A percentile compares a stretch with the other conserved stretches of the same genome.
These are phyloP conservation scores for Candolleomyces efflorescens DNA, from an alignment of 768 basidiomycete genomes.

Conservation along the genomic window DNA sequence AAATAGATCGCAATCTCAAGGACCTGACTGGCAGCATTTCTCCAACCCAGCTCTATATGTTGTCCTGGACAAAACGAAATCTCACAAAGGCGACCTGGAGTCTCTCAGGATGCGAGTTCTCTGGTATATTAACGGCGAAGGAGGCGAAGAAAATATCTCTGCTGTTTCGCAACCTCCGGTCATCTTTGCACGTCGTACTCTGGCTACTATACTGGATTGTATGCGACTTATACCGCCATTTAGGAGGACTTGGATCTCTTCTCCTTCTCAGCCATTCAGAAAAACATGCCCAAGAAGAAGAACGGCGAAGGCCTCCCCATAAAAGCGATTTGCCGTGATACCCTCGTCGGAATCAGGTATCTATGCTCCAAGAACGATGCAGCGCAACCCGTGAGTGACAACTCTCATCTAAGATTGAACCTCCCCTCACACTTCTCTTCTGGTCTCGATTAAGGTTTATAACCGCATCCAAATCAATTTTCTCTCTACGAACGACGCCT, in stretches of 20 bases:
- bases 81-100: conserved; percentile 45
- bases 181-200: conserved; percentile 51
- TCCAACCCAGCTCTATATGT: conserved; percentile 64
- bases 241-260: conserved; percentile 80
- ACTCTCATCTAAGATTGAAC: background rate
- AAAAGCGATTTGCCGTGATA: conserved; percentile 75
- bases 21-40: conserved; percentile 73
- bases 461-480: conserved; percentile 79
- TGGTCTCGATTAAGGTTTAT: conserved; percentile 46
- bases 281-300: conserved; percentile 24
- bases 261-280: conserved; percentile 49
- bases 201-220: background rate
- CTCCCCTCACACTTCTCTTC: background rate
- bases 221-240: conserved; percentile 2
- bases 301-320: conserved; percentile 58
- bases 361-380: conserved; percentile 23
- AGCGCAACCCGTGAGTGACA: background rate
- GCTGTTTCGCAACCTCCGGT: conserved; percentile 44
- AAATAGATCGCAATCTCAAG: conserved; percentile 15
- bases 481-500: conserved; percentile 39
- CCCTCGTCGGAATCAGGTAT: conserved; percentile 72
- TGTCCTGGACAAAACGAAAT: conserved; percentile 55
- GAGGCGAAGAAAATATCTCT: conserved; percentile 20
- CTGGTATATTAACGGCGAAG: conserved; percentile 49
- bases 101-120: conserved; percentile 63